phyloP scores from a whole-genome alignment of 2,329 filamentous ascomycete genomes.

The Didymella lethalis region DNA sequence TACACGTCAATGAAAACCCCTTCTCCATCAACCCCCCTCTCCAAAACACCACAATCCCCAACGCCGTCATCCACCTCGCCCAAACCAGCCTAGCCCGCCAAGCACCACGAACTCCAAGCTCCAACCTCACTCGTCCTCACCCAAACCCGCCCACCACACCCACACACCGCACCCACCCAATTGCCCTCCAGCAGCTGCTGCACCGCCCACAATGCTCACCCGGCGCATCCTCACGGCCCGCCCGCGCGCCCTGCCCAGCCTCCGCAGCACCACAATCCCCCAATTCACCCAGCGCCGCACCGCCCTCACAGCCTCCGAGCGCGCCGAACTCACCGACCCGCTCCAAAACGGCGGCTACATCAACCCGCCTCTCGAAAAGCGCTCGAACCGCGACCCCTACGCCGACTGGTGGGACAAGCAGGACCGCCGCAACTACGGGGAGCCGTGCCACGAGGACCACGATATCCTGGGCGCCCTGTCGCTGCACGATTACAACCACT shows the following conservation, averaged over 20 bases:
- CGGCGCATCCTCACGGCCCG: constrained; percentile 53
- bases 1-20: too few species aligned
- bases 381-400: constrained; percentile 91
- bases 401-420: constrained; percentile 97
- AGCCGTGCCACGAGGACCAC: constrained; percentile 95
- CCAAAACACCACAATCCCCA: not conserved
- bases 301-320: constrained; percentile 44
- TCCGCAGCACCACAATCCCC: constrained; percentile 42
- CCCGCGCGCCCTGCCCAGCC: constrained; percentile 50
- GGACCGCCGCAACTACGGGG: constrained; percentile 95
- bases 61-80: not conserved
- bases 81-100: constrained; percentile 25
- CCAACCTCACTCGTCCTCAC: not conserved
- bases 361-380: constrained; percentile 81
- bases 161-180: constrained; percentile 37
- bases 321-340: constrained; percentile 62
- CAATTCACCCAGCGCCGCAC: constrained; percentile 51
- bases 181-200: constrained; percentile 51
- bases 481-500: constrained; percentile 87
- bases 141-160: constrained; percentile 25
- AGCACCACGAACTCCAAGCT: constrained; percentile 39
- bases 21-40: too few species aligned
- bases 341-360: constrained; percentile 84
- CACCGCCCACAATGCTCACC: constrained; percentile 51
- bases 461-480: constrained; percentile 91